Evolutionary conservation across 108 stramenopile genomes (phyloP), one percentile per base, ranked within the genome.

Genomic region (Skeletonema potamos): DNA sequence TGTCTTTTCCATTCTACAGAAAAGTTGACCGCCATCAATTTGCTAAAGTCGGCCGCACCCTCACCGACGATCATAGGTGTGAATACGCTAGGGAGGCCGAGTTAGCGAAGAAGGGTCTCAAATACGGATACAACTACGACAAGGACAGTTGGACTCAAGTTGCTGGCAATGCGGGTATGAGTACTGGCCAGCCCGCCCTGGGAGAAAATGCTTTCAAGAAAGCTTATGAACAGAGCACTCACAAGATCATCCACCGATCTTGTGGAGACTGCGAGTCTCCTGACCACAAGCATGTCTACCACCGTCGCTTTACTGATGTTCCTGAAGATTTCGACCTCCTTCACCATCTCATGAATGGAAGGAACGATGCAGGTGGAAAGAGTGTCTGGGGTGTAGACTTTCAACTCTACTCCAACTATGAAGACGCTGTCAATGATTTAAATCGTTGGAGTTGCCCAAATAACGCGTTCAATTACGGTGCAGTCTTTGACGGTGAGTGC

Each of bases 361-460:
- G 29, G 17, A 39, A 63, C 8, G 28, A 67, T 27, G 61, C 32
- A 0, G 48, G 10, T 41, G 61, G 28, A 3, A 37, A 54, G 3
- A 79, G 75, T 37, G 61, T 58, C 15, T 64, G 78, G 63, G 46
- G 48, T 44, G 54, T 54, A 20, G 78, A 79, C 57, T 79, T 83
- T 46, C 20, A 74, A 20, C 68, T 83, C 9, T 78, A 83, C 62
- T 79, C 77, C 8, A 75, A 62, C n/a, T 79, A 79, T 27, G 73
- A 79, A 39, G 82, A 83, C 55, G 82, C 82, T 18, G 17, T 79
- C 58, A 41, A 18, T 15, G 60, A 62, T 8, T 1, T 18, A 27
- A 81, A 81, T 36, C 62, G 68, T 17, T 82, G 81, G 81, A 12
- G n/a, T 28, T 82, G 72, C 46, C 76, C 76, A 13, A 57, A 67